A percentile compares a stretch with the other conserved stretches of the same genome.
Evolutionary conservation across 2,329 filamentous ascomycete species (phyloP).

Genomic region (Leptodontidium sp.): DNA sequence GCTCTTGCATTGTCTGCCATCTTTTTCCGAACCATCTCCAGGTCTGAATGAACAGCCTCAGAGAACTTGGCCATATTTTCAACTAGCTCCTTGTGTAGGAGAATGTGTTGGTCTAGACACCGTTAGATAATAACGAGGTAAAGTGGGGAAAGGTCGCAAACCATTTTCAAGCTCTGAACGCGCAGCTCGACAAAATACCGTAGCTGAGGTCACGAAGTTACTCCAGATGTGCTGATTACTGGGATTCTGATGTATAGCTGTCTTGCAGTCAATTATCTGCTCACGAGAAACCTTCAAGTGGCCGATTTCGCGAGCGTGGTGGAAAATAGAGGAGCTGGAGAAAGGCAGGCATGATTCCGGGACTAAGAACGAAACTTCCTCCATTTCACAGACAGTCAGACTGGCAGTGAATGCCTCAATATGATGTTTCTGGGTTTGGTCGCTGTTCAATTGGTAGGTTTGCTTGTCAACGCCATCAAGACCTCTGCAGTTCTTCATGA

Average conservation of each 20-base stretch:
- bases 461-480: slow-evolving; percentile 43
- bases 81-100: slow-evolving; percentile 42
- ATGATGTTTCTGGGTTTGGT: slow-evolving; percentile 54
- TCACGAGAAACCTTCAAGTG: slow-evolving; percentile 49
- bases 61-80: slow-evolving; percentile 43
- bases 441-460: slow-evolving; percentile 42
- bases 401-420: slow-evolving; percentile 66
- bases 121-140: slow-evolving; percentile 28
- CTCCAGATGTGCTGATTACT: slow-evolving; percentile 72
- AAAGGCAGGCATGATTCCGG: slow-evolving; percentile 61
- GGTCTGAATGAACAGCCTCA: slow-evolving; percentile 37
- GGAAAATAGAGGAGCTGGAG: slow-evolving; percentile 39
- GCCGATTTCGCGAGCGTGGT: slow-evolving; percentile 49
- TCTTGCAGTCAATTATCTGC: slow-evolving; percentile 59
- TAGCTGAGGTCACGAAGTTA: slow-evolving; percentile 65
- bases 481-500: slow-evolving; percentile 46
- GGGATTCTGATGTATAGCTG: slow-evolving; percentile 59
- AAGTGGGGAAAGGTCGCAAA: slow-evolving; percentile 31
- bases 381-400: slow-evolving; percentile 69
- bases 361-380: slow-evolving; percentile 57
- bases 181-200: slow-evolving; percentile 68
- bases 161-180: slow-evolving; percentile 65
- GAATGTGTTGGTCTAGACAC: slow-evolving; percentile 43
- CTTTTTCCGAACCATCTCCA: slow-evolving; percentile 35
- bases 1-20: slow-evolving; percentile 35